phyloP scores from a whole-genome alignment of 2,329 filamentous ascomycete species.

The Penicillium capsulatum region DNA sequence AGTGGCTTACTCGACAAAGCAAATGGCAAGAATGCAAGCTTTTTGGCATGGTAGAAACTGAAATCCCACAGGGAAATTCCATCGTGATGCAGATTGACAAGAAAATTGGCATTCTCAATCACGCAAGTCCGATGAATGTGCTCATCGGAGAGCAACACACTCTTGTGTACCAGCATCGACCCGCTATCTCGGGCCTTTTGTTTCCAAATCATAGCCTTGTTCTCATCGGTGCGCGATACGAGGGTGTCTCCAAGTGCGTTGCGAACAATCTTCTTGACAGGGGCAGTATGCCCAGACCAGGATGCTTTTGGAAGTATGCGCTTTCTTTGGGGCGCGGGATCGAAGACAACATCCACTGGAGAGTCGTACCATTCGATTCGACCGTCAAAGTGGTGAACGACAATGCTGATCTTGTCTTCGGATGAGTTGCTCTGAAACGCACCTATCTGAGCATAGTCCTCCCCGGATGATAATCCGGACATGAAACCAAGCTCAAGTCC shows the following conservation, averaged over 20 bases:
- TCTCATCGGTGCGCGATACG: conserved; percentile 72
- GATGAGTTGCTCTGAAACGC: conserved; percentile 64
- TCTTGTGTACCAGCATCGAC: conserved; percentile 61
- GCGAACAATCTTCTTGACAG: conserved; percentile 80
- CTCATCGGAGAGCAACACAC: conserved; percentile 61
- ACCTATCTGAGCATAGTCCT: conserved; percentile 65
- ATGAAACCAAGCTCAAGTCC: conserved; percentile 47
- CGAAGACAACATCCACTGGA: conserved; percentile 73
- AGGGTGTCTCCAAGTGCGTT: conserved; percentile 76
- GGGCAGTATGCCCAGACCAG: conserved; percentile 79
- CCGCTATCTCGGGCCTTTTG: conserved; percentile 54
- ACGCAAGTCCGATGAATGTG: conserved; percentile 79
- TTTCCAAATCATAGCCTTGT: conserved; percentile 80
- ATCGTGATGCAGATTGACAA: conserved; percentile 72
- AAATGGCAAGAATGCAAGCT: conserved; percentile 59
- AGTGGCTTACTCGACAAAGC: conserved; percentile 65
- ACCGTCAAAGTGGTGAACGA: conserved; percentile 82
- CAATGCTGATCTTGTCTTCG: conserved; percentile 63
- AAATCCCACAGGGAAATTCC: conserved; percentile 78
- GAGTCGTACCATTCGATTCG: conserved; percentile 77
- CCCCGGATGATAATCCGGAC: conserved; percentile 24
- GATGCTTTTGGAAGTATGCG: conserved; percentile 61
- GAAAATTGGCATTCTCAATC: conserved; percentile 69
- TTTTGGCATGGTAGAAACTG: conserved; percentile 53
- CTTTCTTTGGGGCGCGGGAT: conserved; percentile 58